Percentiles rank a stretch among this genome's conserved stretches.
These are phyloP conservation scores for Colletotrichum shisoi DNA, from an alignment of 2,329 filamentous ascomycete species.

Conservation along the genomic window DNA sequence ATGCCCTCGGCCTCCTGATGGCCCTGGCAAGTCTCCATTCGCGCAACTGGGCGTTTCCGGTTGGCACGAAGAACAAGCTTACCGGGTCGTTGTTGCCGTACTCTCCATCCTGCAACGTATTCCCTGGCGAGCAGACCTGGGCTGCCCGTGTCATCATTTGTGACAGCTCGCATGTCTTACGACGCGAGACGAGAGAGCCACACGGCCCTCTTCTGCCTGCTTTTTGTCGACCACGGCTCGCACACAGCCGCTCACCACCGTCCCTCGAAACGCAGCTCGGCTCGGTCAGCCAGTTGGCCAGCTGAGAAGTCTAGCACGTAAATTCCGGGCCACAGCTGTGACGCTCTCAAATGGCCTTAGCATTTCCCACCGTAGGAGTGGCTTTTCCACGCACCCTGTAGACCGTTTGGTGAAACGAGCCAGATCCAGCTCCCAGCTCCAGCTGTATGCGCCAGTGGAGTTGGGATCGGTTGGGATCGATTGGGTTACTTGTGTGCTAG, in stretches of 20 bases:
- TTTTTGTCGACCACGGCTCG: slow-evolving; percentile 1
- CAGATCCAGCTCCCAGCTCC: slow-evolving; percentile 11
- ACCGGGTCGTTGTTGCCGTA: neutral
- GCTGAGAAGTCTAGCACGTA: neutral
- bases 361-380: neutral
- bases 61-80: neutral
- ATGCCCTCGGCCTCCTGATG: neutral
- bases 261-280: slow-evolving; percentile 6
- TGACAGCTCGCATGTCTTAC: slow-evolving; percentile 31
- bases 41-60: neutral
- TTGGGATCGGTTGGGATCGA: slow-evolving; percentile 34
- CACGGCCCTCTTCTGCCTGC: slow-evolving; percentile 11
- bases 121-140: neutral
- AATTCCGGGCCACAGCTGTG: slow-evolving; percentile 16
- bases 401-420: slow-evolving; percentile 31
- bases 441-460: slow-evolving; percentile 33
- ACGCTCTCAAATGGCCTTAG: neutral
- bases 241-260: slow-evolving; percentile 9
- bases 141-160: slow-evolving; percentile 20
- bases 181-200: slow-evolving; percentile 19
- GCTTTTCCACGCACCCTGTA: slow-evolving; percentile 15
- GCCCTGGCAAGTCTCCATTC: neutral
- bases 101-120: slow-evolving; percentile 5
- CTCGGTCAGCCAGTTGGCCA: slow-evolving; percentile 3
- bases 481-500: slow-evolving; percentile 17